Evolutionary conservation across 345 rosid genomes (phyloP), one percentile per base, ranked within the genome.

Genomic region (Lumnitzera littorea): DNA sequence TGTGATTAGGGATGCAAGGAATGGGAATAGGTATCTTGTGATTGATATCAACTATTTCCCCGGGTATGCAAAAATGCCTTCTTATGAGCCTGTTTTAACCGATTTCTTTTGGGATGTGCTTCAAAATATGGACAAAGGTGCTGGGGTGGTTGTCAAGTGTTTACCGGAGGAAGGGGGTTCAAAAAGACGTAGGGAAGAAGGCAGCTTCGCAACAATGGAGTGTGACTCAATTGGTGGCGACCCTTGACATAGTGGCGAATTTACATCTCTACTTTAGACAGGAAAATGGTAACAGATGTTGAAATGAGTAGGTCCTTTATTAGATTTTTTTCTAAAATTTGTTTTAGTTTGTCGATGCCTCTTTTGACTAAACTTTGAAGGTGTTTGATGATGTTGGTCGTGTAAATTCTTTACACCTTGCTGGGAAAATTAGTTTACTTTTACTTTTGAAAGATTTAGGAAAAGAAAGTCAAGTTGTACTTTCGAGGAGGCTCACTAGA

Each of bases 11-110:
- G 91, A 82, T 56, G 63, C 72, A 11, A 73, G 82, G 57, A 63
- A 62, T 58, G 71, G 78, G 56, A 73, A 72, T 48, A 64, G 86
- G 17, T 85, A 80, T 56, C 75, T 85, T 47, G 65, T 85, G 53
- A 80, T 85, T 48, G 91, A 85, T 60, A 85, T 85, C 14, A 85
- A 85, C 65, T 82, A 82, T 64, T 82, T 85, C 51, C 86, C 91
- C 46, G 88, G 85, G 43, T 85, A 80, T 52, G 79, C 88, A 1
- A 84, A 84, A 74, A 71, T 82, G 82, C 85, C 85, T 0, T 63
- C 71, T 50, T 82, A 80, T 61, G 91, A 82, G 76, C 60, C 69
- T 2, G 74, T 74, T 46, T 69, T 82, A 74, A 69, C 77, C 6
- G 78, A 74, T 63, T 85, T 85, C 79, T 80, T 85, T 47, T 74